Evolutionary conservation across 2,329 filamentous ascomycete species (phyloP).

Genomic region (Microsporum canis): DNA sequence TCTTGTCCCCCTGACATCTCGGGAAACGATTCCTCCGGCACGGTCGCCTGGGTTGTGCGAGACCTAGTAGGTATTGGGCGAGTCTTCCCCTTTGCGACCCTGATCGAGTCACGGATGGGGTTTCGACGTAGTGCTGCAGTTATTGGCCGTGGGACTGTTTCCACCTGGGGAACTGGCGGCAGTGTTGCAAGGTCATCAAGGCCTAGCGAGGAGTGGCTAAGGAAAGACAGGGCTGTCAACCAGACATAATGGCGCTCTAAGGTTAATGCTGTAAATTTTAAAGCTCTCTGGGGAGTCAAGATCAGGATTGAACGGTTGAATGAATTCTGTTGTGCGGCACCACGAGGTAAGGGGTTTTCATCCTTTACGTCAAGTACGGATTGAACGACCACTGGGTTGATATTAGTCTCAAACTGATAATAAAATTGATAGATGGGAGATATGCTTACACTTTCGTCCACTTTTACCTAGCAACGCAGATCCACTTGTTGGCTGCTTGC

Average conservation of each 20-base stretch:
- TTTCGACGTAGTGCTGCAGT: conserved; percentile 43
- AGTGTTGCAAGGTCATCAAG: conserved; percentile 59
- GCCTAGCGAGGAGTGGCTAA: conserved; percentile 77
- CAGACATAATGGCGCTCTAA: conserved; percentile 86
- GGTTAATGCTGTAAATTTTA: conserved; percentile 83
- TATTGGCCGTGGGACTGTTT: conserved; percentile 29
- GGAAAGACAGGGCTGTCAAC: conserved; percentile 87
- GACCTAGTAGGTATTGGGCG: conserved; percentile 33
- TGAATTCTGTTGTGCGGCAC: conserved; percentile 41
- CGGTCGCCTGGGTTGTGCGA: conserved; percentile 26
- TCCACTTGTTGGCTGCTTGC: conserved; percentile 84
- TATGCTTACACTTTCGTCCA: conserved; percentile 65
- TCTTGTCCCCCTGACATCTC: conserved; percentile 6
- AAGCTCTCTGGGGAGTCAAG: conserved; percentile 77
- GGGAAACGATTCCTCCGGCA: conserved; percentile 25
- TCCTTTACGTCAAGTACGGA: conserved; percentile 96
- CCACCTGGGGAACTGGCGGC: conserved; percentile 41
- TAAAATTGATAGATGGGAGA: neutral
- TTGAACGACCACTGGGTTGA: conserved; percentile 66
- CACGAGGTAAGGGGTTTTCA: conserved; percentile 72
- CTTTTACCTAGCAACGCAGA: conserved; percentile 85
- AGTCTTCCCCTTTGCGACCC: conserved; percentile 65
- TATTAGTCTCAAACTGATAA: conserved; percentile 22
- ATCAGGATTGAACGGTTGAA: conserved; percentile 95
- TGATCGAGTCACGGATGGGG: conserved; percentile 76